These are phyloP conservation scores for Pyrus bretschneideri DNA, from an alignment of 306 rosid genomes.

Conservation along the genomic window DNA sequence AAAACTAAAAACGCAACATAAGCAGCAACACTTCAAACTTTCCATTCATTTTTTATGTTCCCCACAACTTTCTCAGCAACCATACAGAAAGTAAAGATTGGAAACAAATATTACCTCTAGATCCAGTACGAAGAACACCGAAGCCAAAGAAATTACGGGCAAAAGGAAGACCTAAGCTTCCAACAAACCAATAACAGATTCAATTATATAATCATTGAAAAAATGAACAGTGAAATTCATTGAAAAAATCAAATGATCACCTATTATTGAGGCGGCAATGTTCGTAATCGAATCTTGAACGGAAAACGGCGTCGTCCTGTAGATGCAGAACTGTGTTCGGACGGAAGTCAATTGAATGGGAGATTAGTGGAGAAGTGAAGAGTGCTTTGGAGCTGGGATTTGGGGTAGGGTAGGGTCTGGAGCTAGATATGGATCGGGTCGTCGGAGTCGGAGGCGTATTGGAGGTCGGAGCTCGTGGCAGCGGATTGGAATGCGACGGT, in stretches of 20 bases:
- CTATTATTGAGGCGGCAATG: neutral
- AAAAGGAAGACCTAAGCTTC: slow-evolving; percentile 1
- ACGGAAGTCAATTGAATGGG: neutral
- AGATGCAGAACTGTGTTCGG: neutral
- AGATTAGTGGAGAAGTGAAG: neutral
- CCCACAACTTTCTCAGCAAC: neutral
- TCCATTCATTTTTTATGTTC: neutral
- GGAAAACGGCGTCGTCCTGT: neutral
- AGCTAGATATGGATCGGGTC: slow-evolving; percentile 7
- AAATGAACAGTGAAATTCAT: neutral
- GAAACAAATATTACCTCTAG: slow-evolving; percentile 14
- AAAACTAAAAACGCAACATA: neutral
- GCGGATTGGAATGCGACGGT: slow-evolving; percentile 6
- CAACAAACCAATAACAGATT: neutral
- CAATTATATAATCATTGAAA: neutral
- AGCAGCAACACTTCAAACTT: neutral
- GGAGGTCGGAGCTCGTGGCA: neutral
- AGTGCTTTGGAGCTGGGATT: neutral
- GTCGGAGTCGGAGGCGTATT: neutral
- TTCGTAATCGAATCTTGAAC: neutral
- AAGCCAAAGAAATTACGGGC: neutral
- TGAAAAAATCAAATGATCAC: neutral
- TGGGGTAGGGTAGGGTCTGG: slow-evolving; percentile 4
- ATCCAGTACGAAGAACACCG: slow-evolving; percentile 11
- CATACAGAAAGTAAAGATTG: neutral